Evolutionary conservation across 495 filamentous ascomycete genomes (phyloP), one percentile per base, ranked within the genome.

Genomic region (Podospora pseudocomata): DNA sequence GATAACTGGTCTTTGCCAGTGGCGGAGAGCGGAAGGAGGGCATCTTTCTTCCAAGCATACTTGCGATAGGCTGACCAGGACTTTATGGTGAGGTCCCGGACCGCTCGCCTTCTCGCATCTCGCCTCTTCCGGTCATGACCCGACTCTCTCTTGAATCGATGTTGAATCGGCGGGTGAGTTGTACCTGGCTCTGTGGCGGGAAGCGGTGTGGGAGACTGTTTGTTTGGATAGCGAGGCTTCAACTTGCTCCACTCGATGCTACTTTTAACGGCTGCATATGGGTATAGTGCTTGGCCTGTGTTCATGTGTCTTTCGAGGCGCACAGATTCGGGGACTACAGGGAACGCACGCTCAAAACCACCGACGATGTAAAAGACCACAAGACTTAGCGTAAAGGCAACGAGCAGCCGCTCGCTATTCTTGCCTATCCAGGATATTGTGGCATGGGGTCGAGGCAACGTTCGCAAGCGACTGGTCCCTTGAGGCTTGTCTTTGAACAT

Each of bases 41-140:
- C 92, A 74, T 97, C 93, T 64, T 88, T 83, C 68, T 87, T 75
- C 91, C 92, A 96, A 3, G 92, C 93, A 78, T 89, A 81, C 23
- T 84, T 75, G 71, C 86, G 89, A 71, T 96, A 97, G 57, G 88
- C 89, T 19, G 84, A 82, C 91, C 91, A 95, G 11, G 86, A 83
- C 70, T 88, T 87, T 39, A 83, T 68, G 68, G 95, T 93, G 5
- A 86, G 86, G 63, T 86, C 75, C 72, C 86, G 90, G 4, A 97
- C 88, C 7, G 80, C 75, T 15, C 80, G 80, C 30, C 88, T 84
- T 65, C 87, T 84, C 60, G 84, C 78, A 57, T 90, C 75, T 5
- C 89, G 83, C 63, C 80, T 75, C 65, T 80, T 79, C 66, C 86
- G 87, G 5, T 82, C 83, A 6, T 76, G 71, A 1, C 81, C 74